Conservation (phyloP, 2,329 filamentous ascomycete species). For the Stachybotrys chartarum region DNA sequence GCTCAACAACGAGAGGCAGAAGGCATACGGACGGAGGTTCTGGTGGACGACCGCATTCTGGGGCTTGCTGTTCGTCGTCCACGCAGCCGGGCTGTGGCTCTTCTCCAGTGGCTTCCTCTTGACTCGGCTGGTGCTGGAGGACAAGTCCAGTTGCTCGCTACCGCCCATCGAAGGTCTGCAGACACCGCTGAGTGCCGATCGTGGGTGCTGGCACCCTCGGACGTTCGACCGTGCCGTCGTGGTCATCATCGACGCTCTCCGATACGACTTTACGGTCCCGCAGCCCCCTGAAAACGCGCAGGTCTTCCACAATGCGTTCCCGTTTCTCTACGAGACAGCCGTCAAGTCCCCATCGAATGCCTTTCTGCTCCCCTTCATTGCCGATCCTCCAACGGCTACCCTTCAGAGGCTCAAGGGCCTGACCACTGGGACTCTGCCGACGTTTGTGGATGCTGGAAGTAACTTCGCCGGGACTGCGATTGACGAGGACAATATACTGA, state of each 20-base stretch:
- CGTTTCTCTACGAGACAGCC: constrained; percentile 79
- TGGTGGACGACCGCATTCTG: constrained; percentile 61
- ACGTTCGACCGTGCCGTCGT: constrained; percentile 88
- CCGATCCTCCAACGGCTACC: constrained; percentile 91
- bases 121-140: constrained; percentile 72
- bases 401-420: constrained; percentile 87
- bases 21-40: neutral
- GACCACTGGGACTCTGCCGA: constrained; percentile 90
- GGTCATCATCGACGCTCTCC: constrained; percentile 83
- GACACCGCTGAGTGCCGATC: constrained; percentile 36
- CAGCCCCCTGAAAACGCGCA: constrained; percentile 32
- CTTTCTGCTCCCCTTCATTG: constrained; percentile 89
- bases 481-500: constrained; percentile 76
- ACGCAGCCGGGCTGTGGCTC: constrained; percentile 75
- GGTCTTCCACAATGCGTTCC: constrained; percentile 78
- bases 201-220: constrained; percentile 94
- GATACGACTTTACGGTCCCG: constrained; percentile 94
- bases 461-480: constrained; percentile 95
- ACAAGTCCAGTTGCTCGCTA: constrained; percentile 62
- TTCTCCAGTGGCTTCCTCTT: constrained; percentile 95
- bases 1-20: constrained; percentile 44
- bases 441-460: constrained; percentile 87
- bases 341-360: constrained; percentile 69
- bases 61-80: constrained; percentile 63
- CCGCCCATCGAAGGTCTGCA: constrained; percentile 54